Percentiles rank a stretch among this genome's conserved stretches.
Evolutionary conservation across 257 asterid genomes (phyloP).

Genomic region (Solanum bulbocastanum): DNA sequence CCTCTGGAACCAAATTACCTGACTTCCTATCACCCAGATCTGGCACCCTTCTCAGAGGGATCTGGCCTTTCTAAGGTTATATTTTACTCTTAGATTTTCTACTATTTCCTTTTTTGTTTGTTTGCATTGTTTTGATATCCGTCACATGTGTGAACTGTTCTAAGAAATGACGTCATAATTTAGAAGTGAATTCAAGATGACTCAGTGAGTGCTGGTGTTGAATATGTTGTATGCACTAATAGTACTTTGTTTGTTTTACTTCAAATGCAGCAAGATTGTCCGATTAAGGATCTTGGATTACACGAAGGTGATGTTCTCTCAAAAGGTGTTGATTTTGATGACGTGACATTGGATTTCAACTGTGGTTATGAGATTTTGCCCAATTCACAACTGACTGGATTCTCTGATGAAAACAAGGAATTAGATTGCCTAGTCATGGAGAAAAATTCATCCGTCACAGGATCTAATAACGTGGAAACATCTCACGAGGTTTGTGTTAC

Average conservation of each 20-base stretch:
- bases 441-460: constrained; percentile 36
- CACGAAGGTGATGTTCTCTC: constrained; percentile 29
- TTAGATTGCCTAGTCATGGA: constrained; percentile 21
- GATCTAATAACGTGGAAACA: constrained; percentile 40
- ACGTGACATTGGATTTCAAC: constrained; percentile 33
- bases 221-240: constrained; percentile 13
- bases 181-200: not conserved
- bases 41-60: constrained; percentile 25
- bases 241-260: not conserved
- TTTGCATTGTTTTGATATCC: not conserved
- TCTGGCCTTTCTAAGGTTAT: constrained; percentile 32
- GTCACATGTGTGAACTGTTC: not conserved
- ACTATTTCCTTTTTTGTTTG: not conserved
- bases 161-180: not conserved
- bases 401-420: constrained; percentile 32
- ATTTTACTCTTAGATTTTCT: constrained; percentile 1
- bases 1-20: constrained; percentile 9
- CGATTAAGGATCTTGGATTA: constrained; percentile 31
- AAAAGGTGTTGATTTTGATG: constrained; percentile 31
- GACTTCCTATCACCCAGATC: constrained; percentile 15
- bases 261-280: constrained; percentile 23
- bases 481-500: constrained; percentile 28
- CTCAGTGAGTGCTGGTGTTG: not conserved
- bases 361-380: constrained; percentile 26
- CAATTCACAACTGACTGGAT: constrained; percentile 26